Evolutionary conservation across 2,329 filamentous ascomycete genomes (phyloP), one percentile per base, ranked within the genome.

Genomic region (Chrysosporium queenslandicum): DNA sequence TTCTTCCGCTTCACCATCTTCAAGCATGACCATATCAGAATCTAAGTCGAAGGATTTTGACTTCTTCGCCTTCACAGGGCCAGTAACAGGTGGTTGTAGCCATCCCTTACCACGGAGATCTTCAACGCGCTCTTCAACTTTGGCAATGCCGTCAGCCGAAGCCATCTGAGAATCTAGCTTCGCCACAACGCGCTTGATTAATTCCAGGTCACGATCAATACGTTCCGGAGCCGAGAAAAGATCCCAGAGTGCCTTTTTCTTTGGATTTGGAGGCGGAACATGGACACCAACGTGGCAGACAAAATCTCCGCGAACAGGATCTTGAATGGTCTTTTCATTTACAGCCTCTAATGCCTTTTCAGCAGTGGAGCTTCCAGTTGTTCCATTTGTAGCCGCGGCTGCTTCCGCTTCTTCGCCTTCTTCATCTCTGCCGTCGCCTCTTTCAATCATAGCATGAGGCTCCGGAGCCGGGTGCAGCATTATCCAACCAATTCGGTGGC

Each of bases 401-500:
- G 30, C n/a, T 27, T 69, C 68, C 18, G 77, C 72, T 29, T 80
- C 77, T 52, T 79, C 79, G 14, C 76, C 74, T 37, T 79, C 74
- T 59, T 85, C 83, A 46, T 88, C 85, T 58, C 85, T 82, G 11
- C 79, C 78, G 59, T 92, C 86, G n/a, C 79, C 77, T 56, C 83
- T 78, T 60, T 94, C 87, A 55, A 83, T 73, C 11, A 82, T 76
- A 43, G 78, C 74, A 4, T 77, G 71, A 20, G 78, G 75, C 52
- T 94, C 87, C 0, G 85, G 77, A 12, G 81, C 81, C 14, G 88
- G 85, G 49, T 97, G 86, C 8, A 98, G 77, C 78, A 97, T 92
- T 55, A 98, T 94, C 91, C 94, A 98, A 20, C 92, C 92, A 68
- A 98, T 97, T 20, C 92, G 85, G 66, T 98, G 92, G 64, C 90